Conservation (phyloP, 2,329 filamentous ascomycete species). For the Arthrobotrys entomopaga region DNA sequence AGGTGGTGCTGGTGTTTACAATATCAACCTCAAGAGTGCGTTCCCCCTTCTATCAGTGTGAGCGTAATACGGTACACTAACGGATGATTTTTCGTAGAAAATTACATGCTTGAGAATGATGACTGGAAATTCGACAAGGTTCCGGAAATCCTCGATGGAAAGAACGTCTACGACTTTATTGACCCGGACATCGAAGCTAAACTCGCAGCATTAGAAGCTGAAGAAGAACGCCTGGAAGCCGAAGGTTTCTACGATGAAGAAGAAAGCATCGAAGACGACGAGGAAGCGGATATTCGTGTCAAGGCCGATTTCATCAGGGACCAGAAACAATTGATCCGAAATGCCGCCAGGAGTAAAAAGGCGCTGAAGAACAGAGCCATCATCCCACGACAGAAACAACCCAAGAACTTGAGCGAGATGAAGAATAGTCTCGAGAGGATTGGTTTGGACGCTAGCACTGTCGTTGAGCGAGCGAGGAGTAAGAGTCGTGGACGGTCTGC, state of each 20-base stretch:
- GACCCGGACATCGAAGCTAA: conserved; percentile 97
- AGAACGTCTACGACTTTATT: conserved; percentile 97
- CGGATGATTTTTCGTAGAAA: conserved; percentile 64
- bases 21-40: conserved; percentile 78
- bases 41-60: neutral
- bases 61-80: conserved; percentile 51
- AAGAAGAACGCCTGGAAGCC: conserved; percentile 90
- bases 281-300: conserved; percentile 85
- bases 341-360: conserved; percentile 95
- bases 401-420: conserved; percentile 84
- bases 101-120: conserved; percentile 85
- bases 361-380: conserved; percentile 95
- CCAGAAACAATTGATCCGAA: conserved; percentile 90
- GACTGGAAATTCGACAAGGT: conserved; percentile 98
- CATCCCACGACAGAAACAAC: conserved; percentile 81
- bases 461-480: conserved; percentile 77
- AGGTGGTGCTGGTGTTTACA: conserved; percentile 95
- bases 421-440: conserved; percentile 84
- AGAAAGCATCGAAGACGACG: conserved; percentile 82
- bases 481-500: conserved; percentile 78
- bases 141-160: conserved; percentile 91
- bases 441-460: conserved; percentile 82
- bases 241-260: conserved; percentile 93
- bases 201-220: conserved; percentile 88
- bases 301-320: conserved; percentile 96